Conservation (phyloP, 108 stramenopile species). For the Parmales sp. region DNA sequence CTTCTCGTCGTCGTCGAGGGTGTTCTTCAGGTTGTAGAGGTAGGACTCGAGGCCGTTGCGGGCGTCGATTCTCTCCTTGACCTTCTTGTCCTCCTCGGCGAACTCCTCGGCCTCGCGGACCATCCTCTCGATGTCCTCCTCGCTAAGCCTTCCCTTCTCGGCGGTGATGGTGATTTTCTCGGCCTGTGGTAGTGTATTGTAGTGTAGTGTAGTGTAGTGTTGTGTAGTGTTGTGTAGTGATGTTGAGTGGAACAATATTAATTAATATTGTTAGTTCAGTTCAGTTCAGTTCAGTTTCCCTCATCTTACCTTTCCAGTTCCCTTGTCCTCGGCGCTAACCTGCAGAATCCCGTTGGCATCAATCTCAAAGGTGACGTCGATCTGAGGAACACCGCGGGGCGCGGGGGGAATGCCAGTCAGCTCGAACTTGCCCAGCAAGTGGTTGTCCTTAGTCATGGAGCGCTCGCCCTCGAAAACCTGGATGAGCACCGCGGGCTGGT, state of each 20-base stretch:
- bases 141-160: slow-evolving; percentile 86
- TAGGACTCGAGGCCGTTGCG: slow-evolving; percentile 85
- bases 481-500: slow-evolving; percentile 80
- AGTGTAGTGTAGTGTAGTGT: too few relatives aligned
- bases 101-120: slow-evolving; percentile 80
- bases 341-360: slow-evolving; percentile 91
- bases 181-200: too few relatives aligned
- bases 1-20: slow-evolving; percentile 76
- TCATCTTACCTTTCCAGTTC: slow-evolving; percentile 86
- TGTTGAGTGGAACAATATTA: too few relatives aligned
- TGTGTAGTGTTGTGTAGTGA: too few relatives aligned
- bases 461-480: slow-evolving; percentile 96
- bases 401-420: slow-evolving; percentile 86
- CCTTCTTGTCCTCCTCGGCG: slow-evolving; percentile 75
- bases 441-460: slow-evolving; percentile 88
- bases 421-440: slow-evolving; percentile 86
- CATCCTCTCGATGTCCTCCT: slow-evolving; percentile 92
- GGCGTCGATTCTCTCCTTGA: slow-evolving; percentile 73
- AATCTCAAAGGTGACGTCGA: slow-evolving; percentile 91
- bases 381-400: slow-evolving; percentile 85
- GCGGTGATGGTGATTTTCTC: slow-evolving; percentile 91
- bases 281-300: too few relatives aligned
- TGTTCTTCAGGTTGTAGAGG: slow-evolving; percentile 79
- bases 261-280: too few relatives aligned
- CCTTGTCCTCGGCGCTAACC: slow-evolving; percentile 88